Percentiles rank a stretch among this genome's conserved stretches.
phyloP scores from a whole-genome alignment of 1,284 basidiomycete species.

The Austroboletus novae-zelandiae region DNA sequence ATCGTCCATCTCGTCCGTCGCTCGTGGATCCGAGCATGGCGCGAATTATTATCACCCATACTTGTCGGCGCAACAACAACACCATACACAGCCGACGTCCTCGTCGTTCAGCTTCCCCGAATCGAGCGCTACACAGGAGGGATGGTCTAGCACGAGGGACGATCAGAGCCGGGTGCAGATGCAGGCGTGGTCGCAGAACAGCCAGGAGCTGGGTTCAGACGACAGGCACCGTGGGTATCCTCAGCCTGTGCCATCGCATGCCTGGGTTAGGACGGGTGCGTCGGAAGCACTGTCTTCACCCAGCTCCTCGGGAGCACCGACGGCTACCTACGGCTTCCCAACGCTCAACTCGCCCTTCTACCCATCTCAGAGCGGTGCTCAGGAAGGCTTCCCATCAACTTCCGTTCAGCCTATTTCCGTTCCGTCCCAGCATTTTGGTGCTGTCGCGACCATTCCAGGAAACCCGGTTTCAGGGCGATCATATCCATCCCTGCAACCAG shows the following conservation, averaged over 20 bases:
- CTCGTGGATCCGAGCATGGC: slow-evolving; percentile 27
- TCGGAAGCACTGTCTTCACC: slow-evolving; percentile 24
- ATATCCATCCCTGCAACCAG: slow-evolving; percentile 28
- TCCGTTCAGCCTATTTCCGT: slow-evolving; percentile 30
- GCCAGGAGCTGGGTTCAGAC: slow-evolving; percentile 23
- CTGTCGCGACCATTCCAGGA: slow-evolving; percentile 14
- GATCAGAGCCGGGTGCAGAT: slow-evolving; percentile 22
- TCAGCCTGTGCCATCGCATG: slow-evolving; percentile 25
- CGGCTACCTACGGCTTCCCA: slow-evolving; percentile 29
- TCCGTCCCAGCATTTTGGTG: slow-evolving; percentile 29
- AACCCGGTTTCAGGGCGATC: slow-evolving; percentile 25
- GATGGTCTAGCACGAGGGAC: slow-evolving; percentile 24
- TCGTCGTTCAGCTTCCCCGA: slow-evolving; percentile 24
- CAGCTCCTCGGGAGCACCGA: slow-evolving; percentile 20
- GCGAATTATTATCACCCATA: slow-evolving; percentile 29
- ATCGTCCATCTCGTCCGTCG: slow-evolving; percentile 24
- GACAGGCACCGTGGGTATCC: slow-evolving; percentile 32
- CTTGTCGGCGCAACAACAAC: slow-evolving; percentile 22
- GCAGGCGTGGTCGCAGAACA: slow-evolving; percentile 28
- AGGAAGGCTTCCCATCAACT: slow-evolving; percentile 20
- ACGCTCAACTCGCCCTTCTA: slow-evolving; percentile 46
- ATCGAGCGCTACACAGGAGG: slow-evolving; percentile 17
- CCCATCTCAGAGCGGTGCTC: slow-evolving; percentile 34
- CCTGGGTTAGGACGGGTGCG: slow-evolving; percentile 20
- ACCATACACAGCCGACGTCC: slow-evolving; percentile 19